Evolutionary conservation across 208 protist species (phyloP).

Genomic region (Spongospora subterranea): DNA sequence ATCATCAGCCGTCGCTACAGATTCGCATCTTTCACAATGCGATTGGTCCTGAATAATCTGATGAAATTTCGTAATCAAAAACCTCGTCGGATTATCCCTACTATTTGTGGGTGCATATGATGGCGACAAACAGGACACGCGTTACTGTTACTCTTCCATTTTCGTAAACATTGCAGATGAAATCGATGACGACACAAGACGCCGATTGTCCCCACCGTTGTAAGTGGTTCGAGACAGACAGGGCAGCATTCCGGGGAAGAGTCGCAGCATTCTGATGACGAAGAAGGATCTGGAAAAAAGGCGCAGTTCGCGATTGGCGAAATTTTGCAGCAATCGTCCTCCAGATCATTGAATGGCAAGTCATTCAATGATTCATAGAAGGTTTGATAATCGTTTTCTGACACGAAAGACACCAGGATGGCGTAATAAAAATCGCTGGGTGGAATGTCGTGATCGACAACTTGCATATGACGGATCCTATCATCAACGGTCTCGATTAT

Average conservation of each 20-base stretch:
- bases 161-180: conserved; percentile 12
- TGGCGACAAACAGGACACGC: conserved; percentile 20
- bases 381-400: not conserved
- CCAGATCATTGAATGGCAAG: not conserved
- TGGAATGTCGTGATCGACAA: not conserved
- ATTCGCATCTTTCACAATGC: conserved; percentile 42
- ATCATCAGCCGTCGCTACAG: not conserved
- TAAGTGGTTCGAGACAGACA: conserved; percentile 13
- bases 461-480: not conserved
- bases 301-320: not conserved
- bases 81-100: not conserved
- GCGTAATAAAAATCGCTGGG: not conserved
- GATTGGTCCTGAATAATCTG: conserved; percentile 1
- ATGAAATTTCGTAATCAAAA: not conserved
- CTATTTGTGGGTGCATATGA: conserved; percentile 23
- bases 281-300: not conserved
- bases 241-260: conserved; percentile 8
- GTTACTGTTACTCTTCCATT: conserved; percentile 37
- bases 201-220: not conserved
- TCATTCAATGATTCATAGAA: not conserved
- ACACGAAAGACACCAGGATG: not conserved
- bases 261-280: too few relatives aligned
- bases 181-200: conserved; percentile 44
- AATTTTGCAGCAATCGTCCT: conserved; percentile 23
- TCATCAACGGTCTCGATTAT: not conserved